Conservation (phyloP, 2,329 filamentous ascomycete species). For the Botrytis pseudocinerea region DNA sequence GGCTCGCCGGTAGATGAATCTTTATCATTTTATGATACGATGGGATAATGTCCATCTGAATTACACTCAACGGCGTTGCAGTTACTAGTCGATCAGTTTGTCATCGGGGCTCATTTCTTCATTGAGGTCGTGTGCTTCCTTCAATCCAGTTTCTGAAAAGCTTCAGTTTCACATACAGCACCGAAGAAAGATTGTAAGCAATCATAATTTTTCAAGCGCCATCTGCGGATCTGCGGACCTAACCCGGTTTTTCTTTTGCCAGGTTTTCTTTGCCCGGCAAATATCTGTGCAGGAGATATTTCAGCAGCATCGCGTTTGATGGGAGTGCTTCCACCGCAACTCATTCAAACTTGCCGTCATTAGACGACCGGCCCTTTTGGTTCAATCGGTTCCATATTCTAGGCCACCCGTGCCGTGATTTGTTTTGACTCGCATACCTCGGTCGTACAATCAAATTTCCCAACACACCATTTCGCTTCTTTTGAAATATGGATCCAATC, state of each 20-base stretch:
- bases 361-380: slow-evolving; percentile 8
- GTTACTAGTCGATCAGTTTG: background rate
- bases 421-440: slow-evolving; percentile 9
- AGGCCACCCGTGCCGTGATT: slow-evolving; percentile 15
- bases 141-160: background rate
- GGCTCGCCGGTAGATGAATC: slow-evolving; percentile 14
- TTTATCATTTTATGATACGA: slow-evolving; percentile 17
- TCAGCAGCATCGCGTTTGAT: background rate
- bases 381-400: slow-evolving; percentile 18
- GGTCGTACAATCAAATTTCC: slow-evolving; percentile 23
- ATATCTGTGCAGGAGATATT: background rate
- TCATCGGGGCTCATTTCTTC: background rate
- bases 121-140: background rate
- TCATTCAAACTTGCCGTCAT: slow-evolving; percentile 9
- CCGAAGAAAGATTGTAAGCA: background rate
- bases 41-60: slow-evolving; percentile 5
- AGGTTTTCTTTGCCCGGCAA: slow-evolving; percentile 1
- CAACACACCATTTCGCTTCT: slow-evolving; percentile 7
- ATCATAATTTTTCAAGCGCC: background rate
- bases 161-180: background rate
- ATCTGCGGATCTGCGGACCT: slow-evolving; percentile 13
- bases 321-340: slow-evolving; percentile 4
- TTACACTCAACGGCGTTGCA: slow-evolving; percentile 15
- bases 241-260: background rate
- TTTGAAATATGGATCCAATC: slow-evolving; percentile 37